Percentiles rank a stretch among this genome's conserved stretches.
Evolutionary conservation across 176 grass and related monocot species (phyloP).

Genomic region (Oryza officinalis): DNA sequence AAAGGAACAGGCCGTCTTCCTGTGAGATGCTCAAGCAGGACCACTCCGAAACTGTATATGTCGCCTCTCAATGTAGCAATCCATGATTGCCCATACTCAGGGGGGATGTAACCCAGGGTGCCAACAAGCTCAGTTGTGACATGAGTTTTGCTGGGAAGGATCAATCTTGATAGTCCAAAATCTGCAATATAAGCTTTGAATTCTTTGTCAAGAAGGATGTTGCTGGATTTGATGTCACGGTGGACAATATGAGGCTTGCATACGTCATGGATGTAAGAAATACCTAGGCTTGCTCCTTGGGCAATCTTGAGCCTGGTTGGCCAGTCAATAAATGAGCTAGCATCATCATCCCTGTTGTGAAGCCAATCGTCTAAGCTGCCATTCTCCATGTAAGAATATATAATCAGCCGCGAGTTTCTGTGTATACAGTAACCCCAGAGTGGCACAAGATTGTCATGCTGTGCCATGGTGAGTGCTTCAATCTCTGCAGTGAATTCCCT

Average conservation of each 20-base stretch:
- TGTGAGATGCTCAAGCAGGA: constrained; percentile 65
- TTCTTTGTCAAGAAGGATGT: constrained; percentile 69
- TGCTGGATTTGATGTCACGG: constrained; percentile 78
- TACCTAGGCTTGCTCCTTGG: constrained; percentile 40
- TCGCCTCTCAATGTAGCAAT: constrained; percentile 70
- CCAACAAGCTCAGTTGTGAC: constrained; percentile 75
- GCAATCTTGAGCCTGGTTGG: constrained; percentile 48
- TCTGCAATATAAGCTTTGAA: constrained; percentile 76
- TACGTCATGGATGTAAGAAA: constrained; percentile 54
- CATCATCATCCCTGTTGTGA: constrained; percentile 48
- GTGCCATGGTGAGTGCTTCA: constrained; percentile 48
- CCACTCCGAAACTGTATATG: constrained; percentile 73
- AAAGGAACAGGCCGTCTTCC: constrained; percentile 49
- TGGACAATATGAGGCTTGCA: constrained; percentile 70
- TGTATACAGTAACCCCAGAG: constrained; percentile 51
- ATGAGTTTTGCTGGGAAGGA: constrained; percentile 66
- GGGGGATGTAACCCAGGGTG: constrained; percentile 77
- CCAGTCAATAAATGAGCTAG: constrained; percentile 48
- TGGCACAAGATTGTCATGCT: constrained; percentile 56
- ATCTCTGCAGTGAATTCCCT: constrained; percentile 57
- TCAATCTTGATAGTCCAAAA: constrained; percentile 72
- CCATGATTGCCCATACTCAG: constrained; percentile 69
- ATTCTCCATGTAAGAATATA: constrained; percentile 30
- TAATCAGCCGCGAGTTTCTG: constrained; percentile 36
- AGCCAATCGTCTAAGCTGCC: constrained; percentile 74